Percentiles rank a stretch among this genome's conserved stretches.
Evolutionary conservation across 306 rosid species (phyloP).

Genomic region (Vigna mungo): DNA sequence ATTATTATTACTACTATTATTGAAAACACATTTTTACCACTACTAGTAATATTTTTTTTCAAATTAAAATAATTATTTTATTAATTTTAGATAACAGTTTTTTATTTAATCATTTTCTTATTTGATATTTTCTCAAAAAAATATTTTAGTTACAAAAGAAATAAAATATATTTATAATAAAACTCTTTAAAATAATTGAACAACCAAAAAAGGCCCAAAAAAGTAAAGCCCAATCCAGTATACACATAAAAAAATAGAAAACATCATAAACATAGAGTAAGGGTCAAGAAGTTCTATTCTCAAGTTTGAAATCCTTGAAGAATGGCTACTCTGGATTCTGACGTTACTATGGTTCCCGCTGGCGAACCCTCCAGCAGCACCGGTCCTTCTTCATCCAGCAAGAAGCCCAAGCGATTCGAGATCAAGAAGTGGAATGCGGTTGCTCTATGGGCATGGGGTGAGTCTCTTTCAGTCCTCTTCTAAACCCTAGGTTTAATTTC

Average conservation of each 20-base stretch:
- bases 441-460: conserved; percentile 97
- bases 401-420: conserved; percentile 83
- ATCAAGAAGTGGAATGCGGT: conserved; percentile 96
- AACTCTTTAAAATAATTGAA: not conserved
- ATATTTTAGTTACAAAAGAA: too few relatives aligned
- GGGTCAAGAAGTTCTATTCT: not conserved
- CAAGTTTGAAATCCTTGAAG: not conserved
- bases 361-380: conserved; percentile 71
- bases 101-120: too few relatives aligned
- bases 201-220: not conserved
- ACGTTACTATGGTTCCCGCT: conserved; percentile 70
- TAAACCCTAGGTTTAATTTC: conserved; percentile 39
- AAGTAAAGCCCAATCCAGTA: not conserved
- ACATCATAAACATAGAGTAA: not conserved
- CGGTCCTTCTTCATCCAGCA: conserved; percentile 55
- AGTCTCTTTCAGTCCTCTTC: conserved; percentile 18
- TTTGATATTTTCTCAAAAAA: too few relatives aligned
- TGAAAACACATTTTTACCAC: too few relatives aligned
- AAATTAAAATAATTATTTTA: too few relatives aligned
- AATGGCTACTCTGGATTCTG: conserved; percentile 78
- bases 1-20: too few relatives aligned
- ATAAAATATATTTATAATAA: too few relatives aligned
- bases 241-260: not conserved
- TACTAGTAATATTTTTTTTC: too few relatives aligned
- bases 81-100: too few relatives aligned